Evolutionary conservation across 2,329 filamentous ascomycete genomes (phyloP).

Genomic region (Dothiorella sarmentorum): DNA sequence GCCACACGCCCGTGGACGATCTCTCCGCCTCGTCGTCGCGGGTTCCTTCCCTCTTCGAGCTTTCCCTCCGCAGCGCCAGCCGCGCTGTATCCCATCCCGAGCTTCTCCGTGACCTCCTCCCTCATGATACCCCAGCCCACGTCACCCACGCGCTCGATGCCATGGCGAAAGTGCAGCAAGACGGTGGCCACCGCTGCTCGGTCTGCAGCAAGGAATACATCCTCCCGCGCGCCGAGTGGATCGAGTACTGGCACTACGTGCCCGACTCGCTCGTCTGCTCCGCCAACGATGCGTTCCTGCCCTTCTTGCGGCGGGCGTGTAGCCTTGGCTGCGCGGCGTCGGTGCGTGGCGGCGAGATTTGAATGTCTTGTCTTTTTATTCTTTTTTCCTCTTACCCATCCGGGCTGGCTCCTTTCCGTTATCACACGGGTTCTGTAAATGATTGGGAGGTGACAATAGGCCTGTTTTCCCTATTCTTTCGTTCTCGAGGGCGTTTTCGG

Average conservation of each 20-base stretch:
- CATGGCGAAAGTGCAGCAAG: not conserved
- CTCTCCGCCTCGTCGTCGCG: not conserved
- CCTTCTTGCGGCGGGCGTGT: conserved; percentile 18
- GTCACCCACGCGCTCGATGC: conserved; percentile 7
- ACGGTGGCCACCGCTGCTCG: conserved; percentile 13
- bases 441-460: too few relatives aligned
- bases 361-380: not conserved
- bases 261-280: conserved; percentile 10
- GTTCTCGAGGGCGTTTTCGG: too few relatives aligned
- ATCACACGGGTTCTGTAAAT: not conserved
- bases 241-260: conserved; percentile 22
- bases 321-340: conserved; percentile 12
- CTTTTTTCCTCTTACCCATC: not conserved
- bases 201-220: conserved; percentile 18
- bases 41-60: conserved; percentile 36
- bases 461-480: too few relatives aligned
- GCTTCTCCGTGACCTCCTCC: not conserved
- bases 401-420: not conserved
- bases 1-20: conserved; percentile 5
- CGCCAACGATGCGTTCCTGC: conserved; percentile 13
- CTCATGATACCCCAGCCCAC: not conserved
- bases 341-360: conserved; percentile 11
- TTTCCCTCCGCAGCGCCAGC: conserved; percentile 27
- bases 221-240: conserved; percentile 21
- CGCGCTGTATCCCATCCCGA: not conserved